phyloP scores from a whole-genome alignment of 2,329 filamentous ascomycete genomes.

The Exophiala viscosa region DNA sequence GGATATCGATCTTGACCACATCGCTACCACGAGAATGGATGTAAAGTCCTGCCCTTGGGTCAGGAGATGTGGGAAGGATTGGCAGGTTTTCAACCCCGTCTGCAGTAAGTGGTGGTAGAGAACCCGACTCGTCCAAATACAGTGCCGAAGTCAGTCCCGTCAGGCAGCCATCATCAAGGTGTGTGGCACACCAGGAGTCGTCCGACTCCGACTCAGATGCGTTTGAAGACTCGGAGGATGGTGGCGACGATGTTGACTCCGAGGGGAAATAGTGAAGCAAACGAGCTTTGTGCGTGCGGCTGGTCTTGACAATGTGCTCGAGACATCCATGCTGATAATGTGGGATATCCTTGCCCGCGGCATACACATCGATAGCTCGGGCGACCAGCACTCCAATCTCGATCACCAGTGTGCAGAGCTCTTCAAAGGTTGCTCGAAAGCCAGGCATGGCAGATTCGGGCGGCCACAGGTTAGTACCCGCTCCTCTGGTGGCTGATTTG shows the following conservation, averaged over 20 bases:
- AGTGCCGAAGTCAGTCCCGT: slow-evolving; percentile 91
- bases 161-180: slow-evolving; percentile 82
- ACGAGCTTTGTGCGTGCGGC: slow-evolving; percentile 82
- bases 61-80: slow-evolving; percentile 72
- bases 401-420: slow-evolving; percentile 78
- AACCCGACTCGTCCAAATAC: slow-evolving; percentile 75
- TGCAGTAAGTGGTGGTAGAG: slow-evolving; percentile 21
- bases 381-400: slow-evolving; percentile 85
- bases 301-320: slow-evolving; percentile 78
- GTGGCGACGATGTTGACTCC: neutral
- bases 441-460: slow-evolving; percentile 60
- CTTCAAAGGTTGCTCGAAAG: slow-evolving; percentile 69
- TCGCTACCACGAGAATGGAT: slow-evolving; percentile 79
- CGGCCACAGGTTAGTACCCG: slow-evolving; percentile 75
- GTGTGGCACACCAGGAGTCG: slow-evolving; percentile 84
- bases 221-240: slow-evolving; percentile 1
- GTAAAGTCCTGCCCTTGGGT: slow-evolving; percentile 83
- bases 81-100: neutral
- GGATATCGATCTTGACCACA: slow-evolving; percentile 85
- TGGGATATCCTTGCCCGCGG: slow-evolving; percentile 68
- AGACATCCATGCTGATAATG: slow-evolving; percentile 71
- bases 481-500: slow-evolving; percentile 49
- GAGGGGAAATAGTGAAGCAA: slow-evolving; percentile 85
- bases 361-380: slow-evolving; percentile 77
- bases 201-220: slow-evolving; percentile 40